Conservation (phyloP, 345 rosid genomes). For the Trapa incisa region DNA sequence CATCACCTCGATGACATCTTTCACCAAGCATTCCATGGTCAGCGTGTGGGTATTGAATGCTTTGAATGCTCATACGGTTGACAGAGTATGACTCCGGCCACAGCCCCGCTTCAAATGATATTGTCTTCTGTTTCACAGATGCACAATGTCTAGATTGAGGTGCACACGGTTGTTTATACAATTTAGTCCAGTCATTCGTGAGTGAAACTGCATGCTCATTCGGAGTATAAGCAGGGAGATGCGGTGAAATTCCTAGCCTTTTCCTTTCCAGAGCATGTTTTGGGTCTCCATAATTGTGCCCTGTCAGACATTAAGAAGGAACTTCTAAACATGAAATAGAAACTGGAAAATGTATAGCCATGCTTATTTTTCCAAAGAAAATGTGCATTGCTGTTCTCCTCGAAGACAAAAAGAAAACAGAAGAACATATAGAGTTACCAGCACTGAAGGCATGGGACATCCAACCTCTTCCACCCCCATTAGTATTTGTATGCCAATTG, state of each 20-base stretch:
- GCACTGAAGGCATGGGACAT: too few species aligned
- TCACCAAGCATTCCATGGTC: slow-evolving; percentile 42
- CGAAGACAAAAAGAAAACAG: too few species aligned
- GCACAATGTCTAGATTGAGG: slow-evolving; percentile 40
- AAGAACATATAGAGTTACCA: too few species aligned
- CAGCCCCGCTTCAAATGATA: slow-evolving; percentile 34
- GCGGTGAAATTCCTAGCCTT: slow-evolving; percentile 21
- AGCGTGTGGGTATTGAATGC: slow-evolving; percentile 29
- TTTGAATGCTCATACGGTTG: slow-evolving; percentile 28
- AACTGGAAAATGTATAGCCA: background rate
- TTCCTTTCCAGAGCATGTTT: slow-evolving; percentile 1
- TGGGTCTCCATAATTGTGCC: background rate
- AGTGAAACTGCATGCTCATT: slow-evolving; percentile 24
- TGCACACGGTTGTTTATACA: slow-evolving; percentile 37
- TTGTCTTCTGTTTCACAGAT: slow-evolving; percentile 44
- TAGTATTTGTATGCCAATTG: too few species aligned
- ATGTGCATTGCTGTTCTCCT: too few species aligned
- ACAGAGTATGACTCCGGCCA: slow-evolving; percentile 37
- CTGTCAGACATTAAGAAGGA: background rate
- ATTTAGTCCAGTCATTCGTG: slow-evolving; percentile 30
- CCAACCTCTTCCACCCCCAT: too few species aligned
- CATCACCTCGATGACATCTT: slow-evolving; percentile 31
- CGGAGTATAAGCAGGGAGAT: slow-evolving; percentile 34
- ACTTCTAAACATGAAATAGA: background rate
- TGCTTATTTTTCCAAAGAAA: too few species aligned